Evolutionary conservation across 352 stramenopile species (phyloP), one percentile per base, ranked within the genome.

Genomic region (Globisporangium orthogonon): DNA sequence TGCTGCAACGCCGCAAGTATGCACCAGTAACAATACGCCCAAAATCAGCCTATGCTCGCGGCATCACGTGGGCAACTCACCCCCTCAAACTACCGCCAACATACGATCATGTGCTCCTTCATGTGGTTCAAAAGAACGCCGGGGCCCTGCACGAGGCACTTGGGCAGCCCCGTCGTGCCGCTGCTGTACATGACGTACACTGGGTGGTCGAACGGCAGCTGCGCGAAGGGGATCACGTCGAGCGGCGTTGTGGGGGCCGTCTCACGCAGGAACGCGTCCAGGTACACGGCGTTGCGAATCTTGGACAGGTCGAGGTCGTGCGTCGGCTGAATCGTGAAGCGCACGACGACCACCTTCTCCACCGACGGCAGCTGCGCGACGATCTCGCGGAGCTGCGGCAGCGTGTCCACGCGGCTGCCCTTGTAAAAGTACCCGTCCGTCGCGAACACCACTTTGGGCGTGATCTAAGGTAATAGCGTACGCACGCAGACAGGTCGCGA

Each of bases 131-230:
- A 58, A 23, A 88, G 62, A 17, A 90, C 80, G 30, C 82, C 82
- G 15, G 78, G 76, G 10, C 86, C 81, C 58, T 95, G 86, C 23
- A 93, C 78, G 35, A 95, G 83, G 56, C 86, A 95, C 67, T 95
- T 95, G 52, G 86, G 86, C 44, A 95, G 65, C 2, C 86, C 86
- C 7, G 86, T 95, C 15, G 86, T 95, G 56, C 86, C 86, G 50
- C 76, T 89, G 61, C 77, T 91, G 67, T 93, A 95, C 83, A 95
- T 94, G 61, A 94, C 73, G 63, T 91, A 92, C 48, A 92, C 79
- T 3, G 86, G 86, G 63, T 95, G 86, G 63, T 92, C 81, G 56
- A 95, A 95, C 33, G 82, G 78, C 18, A 92, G 57, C 54, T 89
- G 79, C 39, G 69, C 76, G 56, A 91, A 94, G 23, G 73, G 52